phyloP scores from a whole-genome alignment of 2,329 filamentous ascomycete species.

The Pestalotiopsis sp. region DNA sequence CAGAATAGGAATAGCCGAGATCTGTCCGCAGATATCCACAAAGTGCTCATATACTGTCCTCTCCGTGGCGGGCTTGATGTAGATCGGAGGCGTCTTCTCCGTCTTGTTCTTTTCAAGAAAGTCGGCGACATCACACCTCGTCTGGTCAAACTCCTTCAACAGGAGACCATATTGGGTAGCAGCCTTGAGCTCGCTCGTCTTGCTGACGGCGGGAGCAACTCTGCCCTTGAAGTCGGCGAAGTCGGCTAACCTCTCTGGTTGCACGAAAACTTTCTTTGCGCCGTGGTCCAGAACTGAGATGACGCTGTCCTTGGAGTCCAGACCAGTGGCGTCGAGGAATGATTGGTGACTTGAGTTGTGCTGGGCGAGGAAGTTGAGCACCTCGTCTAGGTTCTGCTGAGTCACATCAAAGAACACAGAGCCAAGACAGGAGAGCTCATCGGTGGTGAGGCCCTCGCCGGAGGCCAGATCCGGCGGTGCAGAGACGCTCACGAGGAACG shows the following conservation, averaged over 20 bases:
- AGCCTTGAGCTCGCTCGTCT: constrained; percentile 44
- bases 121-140: constrained; percentile 39
- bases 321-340: constrained; percentile 75
- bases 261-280: constrained; percentile 82
- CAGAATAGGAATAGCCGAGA: constrained; percentile 71
- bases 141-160: constrained; percentile 53
- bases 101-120: constrained; percentile 49
- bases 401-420: constrained; percentile 59
- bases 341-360: constrained; percentile 59
- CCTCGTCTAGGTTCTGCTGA: constrained; percentile 40
- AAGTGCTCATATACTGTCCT: constrained; percentile 45
- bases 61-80: constrained; percentile 52
- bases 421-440: constrained; percentile 62
- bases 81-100: constrained; percentile 47
- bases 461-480: constrained; percentile 51
- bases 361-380: constrained; percentile 49
- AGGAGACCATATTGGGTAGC: constrained; percentile 55
- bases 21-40: constrained; percentile 50
- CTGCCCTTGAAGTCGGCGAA: constrained; percentile 59
- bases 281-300: constrained; percentile 82
- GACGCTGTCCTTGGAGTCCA: constrained; percentile 73
- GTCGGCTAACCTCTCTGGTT: constrained; percentile 65
- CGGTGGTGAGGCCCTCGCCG: constrained; percentile 54
- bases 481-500: constrained; percentile 63
- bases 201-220: constrained; percentile 54